phyloP scores from a whole-genome alignment of 805 yeast species.

The Metschnikowia rubicola region DNA sequence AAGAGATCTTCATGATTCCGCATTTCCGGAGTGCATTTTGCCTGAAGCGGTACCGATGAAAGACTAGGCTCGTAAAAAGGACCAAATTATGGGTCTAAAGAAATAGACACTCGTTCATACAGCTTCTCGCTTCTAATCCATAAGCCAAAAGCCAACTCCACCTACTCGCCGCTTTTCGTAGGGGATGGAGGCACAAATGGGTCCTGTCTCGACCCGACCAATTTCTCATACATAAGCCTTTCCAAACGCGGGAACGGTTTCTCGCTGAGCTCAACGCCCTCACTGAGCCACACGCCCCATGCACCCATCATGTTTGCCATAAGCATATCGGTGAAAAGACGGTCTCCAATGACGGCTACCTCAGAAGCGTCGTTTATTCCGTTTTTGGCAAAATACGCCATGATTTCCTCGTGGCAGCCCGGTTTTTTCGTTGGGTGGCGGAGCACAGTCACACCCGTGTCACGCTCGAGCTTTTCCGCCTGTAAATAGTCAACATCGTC shows the following conservation, averaged over 20 bases:
- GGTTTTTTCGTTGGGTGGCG: slow-evolving; percentile 78
- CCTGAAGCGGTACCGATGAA: no score
- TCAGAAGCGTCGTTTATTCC: slow-evolving; percentile 50
- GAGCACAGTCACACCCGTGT: slow-evolving; percentile 67
- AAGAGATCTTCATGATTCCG: no score
- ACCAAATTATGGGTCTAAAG: no score
- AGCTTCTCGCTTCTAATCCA: neutral
- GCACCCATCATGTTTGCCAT: slow-evolving; percentile 96
- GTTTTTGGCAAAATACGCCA: slow-evolving; percentile 52
- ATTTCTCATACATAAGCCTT: slow-evolving; percentile 32
- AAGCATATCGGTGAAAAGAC: slow-evolving; percentile 84
- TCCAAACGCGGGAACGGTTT: slow-evolving; percentile 53
- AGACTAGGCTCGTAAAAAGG: no score
- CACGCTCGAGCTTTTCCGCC: slow-evolving; percentile 58
- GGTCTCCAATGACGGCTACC: slow-evolving; percentile 85
- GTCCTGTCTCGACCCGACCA: slow-evolving; percentile 12
- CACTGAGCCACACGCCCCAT: slow-evolving; percentile 75
- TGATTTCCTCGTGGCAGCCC: slow-evolving; percentile 69
- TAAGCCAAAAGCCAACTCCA: neutral
- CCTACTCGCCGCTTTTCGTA: neutral
- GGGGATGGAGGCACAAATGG: slow-evolving; percentile 21
- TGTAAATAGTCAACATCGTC: slow-evolving; percentile 62
- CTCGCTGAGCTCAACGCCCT: slow-evolving; percentile 63
- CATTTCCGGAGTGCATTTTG: no score
- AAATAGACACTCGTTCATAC: neutral